These are phyloP conservation scores for Scleroderma citrinum DNA, from an alignment of 768 basidiomycete species.

Conservation along the genomic window DNA sequence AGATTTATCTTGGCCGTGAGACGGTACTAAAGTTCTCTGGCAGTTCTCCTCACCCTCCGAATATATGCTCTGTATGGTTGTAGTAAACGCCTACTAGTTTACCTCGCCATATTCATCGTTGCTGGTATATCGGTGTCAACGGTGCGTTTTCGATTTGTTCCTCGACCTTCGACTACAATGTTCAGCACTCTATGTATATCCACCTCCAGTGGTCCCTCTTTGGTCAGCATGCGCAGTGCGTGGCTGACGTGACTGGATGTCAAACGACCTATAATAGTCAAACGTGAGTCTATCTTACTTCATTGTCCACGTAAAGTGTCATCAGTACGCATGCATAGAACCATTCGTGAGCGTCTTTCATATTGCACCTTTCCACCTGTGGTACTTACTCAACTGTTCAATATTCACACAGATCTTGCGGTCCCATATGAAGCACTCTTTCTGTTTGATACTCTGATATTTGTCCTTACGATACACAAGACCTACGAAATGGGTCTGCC, in stretches of 20 bases:
- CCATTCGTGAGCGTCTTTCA: slow-evolving; percentile 3
- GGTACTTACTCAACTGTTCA: background rate
- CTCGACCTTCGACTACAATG: background rate
- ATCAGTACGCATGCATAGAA: background rate
- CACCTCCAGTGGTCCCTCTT: slow-evolving; percentile 38
- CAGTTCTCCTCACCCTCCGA: slow-evolving; percentile 42
- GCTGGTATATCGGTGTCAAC: slow-evolving; percentile 27
- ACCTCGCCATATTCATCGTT: slow-evolving; percentile 29
- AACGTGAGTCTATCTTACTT: background rate
- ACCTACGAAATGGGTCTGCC: slow-evolving; percentile 34
- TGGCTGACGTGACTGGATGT: slow-evolving; percentile 25
- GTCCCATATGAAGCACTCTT: slow-evolving; percentile 48
- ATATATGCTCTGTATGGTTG: slow-evolving; percentile 46
- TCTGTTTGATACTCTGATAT: slow-evolving; percentile 42
- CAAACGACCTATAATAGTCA: slow-evolving; percentile 5
- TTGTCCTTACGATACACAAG: slow-evolving; percentile 42
- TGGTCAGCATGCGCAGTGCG: slow-evolving; percentile 29
- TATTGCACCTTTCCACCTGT: background rate
- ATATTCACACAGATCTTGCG: slow-evolving; percentile 18
- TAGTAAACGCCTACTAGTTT: slow-evolving; percentile 32
- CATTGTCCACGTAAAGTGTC: background rate
- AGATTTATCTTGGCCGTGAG: background rate
- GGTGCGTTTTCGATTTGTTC: slow-evolving; percentile 28
- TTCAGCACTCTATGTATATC: background rate
- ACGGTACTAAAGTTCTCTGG: background rate